phyloP scores from a whole-genome alignment of 768 basidiomycete species.

The Aureoboletus auriporus region DNA sequence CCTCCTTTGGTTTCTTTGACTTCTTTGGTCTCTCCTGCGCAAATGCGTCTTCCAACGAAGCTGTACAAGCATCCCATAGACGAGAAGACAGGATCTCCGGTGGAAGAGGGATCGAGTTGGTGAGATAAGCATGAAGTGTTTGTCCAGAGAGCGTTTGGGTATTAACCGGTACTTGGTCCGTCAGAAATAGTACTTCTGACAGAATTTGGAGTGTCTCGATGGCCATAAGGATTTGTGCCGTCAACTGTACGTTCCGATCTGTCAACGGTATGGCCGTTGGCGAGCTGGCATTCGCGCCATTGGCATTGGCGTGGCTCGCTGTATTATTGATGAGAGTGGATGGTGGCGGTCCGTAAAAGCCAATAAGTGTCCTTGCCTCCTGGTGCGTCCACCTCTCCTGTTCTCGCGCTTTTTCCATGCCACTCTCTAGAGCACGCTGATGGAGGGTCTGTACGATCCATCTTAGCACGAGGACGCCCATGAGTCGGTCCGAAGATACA shows the following conservation, averaged over 20 bases:
- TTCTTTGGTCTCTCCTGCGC: conserved; percentile 45
- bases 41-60: conserved; percentile 47
- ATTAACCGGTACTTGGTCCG: conserved; percentile 42
- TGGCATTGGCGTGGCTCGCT: conserved; percentile 12
- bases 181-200: conserved; percentile 57
- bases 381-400: conserved; percentile 64
- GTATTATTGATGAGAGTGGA: conserved; percentile 2
- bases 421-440: conserved; percentile 45
- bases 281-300: conserved; percentile 12
- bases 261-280: conserved; percentile 30
- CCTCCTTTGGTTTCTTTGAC: conserved; percentile 32
- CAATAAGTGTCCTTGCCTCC: conserved; percentile 60
- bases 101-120: conserved; percentile 22
- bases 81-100: conserved; percentile 25
- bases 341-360: conserved; percentile 36
- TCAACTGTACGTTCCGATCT: conserved; percentile 64
- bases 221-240: conserved; percentile 58
- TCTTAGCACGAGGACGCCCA: conserved; percentile 54
- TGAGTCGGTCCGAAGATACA: conserved; percentile 44
- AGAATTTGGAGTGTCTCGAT: conserved; percentile 59
- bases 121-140: conserved; percentile 53
- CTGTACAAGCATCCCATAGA: conserved; percentile 46
- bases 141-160: conserved; percentile 55
- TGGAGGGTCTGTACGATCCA: conserved; percentile 57
- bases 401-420: conserved; percentile 52